phyloP scores from a whole-genome alignment of 177 flowering plant species.

The Telopea speciosissima region DNA sequence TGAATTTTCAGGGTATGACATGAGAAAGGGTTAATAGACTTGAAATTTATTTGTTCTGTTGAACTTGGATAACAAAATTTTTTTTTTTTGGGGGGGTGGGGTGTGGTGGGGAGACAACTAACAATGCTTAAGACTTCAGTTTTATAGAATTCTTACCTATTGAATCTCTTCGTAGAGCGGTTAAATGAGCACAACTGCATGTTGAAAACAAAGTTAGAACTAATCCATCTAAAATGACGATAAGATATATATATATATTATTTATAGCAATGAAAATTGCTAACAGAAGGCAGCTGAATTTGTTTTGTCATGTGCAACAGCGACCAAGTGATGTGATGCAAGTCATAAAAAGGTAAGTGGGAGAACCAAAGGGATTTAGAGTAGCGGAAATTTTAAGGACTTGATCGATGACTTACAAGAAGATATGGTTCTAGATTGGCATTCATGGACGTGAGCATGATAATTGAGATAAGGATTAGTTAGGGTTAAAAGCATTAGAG shows the following conservation, averaged over 20 bases:
- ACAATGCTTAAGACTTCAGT: not conserved
- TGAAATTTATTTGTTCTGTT: not conserved
- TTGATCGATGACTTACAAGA: no score
- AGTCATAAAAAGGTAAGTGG: not conserved
- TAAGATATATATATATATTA: not conserved
- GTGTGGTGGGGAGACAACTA: no score
- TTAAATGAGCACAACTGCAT: conserved; percentile 94
- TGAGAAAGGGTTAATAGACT: not conserved
- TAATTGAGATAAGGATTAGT: not conserved
- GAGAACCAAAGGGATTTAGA: not conserved
- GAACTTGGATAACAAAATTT: not conserved
- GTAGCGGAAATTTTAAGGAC: not conserved
- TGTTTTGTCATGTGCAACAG: not conserved
- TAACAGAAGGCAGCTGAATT: not conserved
- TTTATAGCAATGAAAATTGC: not conserved
- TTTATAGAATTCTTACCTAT: conserved; percentile 50
- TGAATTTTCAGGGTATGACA: not conserved
- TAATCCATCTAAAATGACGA: not conserved
- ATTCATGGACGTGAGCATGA: no score
- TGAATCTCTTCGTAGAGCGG: conserved; percentile 85
- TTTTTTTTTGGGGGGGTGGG: no score
- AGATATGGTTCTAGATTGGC: not conserved
- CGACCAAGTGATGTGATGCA: not conserved
- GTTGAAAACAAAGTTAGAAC: conserved; percentile 7
- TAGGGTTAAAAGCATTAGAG: not conserved